phyloP scores from a whole-genome alignment of 169 alveolate genomes.

The Toxoplasma gondii region DNA sequence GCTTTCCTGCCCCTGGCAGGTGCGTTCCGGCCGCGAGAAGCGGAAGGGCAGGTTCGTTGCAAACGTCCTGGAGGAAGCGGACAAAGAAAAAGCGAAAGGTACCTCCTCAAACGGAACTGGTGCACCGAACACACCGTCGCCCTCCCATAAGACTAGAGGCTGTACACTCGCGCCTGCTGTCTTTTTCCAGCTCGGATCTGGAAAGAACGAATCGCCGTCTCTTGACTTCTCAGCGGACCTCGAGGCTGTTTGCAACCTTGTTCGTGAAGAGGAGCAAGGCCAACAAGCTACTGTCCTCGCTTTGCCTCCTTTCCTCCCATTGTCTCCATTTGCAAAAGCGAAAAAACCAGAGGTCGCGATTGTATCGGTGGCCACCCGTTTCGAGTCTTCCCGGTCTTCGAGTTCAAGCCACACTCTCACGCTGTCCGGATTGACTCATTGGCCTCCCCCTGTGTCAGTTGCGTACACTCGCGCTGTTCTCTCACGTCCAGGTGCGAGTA shows the following conservation, averaged over 20 bases:
- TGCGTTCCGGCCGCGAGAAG: no score
- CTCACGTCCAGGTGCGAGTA: background rate
- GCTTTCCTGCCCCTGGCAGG: background rate
- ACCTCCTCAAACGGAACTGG: background rate
- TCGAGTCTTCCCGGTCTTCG: no score
- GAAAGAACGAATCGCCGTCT: background rate
- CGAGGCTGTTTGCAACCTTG: background rate
- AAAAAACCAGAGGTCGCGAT: background rate
- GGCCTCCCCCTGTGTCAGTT: background rate
- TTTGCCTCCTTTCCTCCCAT: background rate
- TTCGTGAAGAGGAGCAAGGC: background rate
- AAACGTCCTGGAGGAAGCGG: background rate
- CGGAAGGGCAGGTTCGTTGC: no score
- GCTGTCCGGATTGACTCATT: background rate
- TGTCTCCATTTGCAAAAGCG: background rate
- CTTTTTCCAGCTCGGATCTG: background rate
- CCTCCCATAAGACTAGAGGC: background rate
- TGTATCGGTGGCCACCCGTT: background rate
- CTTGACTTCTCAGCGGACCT: constrained; percentile 10
- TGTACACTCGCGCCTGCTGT: background rate
- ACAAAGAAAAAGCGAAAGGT: background rate
- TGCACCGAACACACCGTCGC: background rate
- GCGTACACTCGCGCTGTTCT: background rate
- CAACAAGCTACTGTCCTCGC: background rate
- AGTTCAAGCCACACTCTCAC: background rate